A percentile compares a stretch with the other conserved stretches of the same genome.
These are phyloP conservation scores for Porphyrellus cyaneotinctus DNA, from an alignment of 768 basidiomycete species.

Conservation along the genomic window DNA sequence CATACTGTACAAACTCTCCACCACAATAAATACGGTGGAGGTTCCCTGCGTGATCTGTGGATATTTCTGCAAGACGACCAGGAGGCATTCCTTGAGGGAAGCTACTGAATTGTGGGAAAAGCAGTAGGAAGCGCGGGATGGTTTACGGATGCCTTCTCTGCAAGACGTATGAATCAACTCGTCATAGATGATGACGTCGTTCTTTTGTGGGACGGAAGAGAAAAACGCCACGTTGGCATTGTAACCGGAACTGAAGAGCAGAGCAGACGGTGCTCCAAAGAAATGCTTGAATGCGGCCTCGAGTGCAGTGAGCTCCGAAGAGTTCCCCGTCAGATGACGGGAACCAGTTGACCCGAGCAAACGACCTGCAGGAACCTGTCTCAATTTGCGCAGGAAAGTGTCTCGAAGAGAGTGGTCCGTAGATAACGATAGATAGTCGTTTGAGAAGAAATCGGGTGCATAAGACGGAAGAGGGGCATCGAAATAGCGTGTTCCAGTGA, in stretches of 20 bases:
- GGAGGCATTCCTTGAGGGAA: slow-evolving; percentile 30
- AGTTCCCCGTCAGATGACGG: slow-evolving; percentile 42
- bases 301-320: slow-evolving; percentile 10
- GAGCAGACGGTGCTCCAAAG: slow-evolving; percentile 35
- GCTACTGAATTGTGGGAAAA: slow-evolving; percentile 47
- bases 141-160: slow-evolving; percentile 47
- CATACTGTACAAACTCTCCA: slow-evolving; percentile 60
- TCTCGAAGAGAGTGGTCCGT: slow-evolving; percentile 31
- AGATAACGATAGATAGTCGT: slow-evolving; percentile 50
- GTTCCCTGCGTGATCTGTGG: slow-evolving; percentile 23
- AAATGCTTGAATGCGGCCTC: slow-evolving; percentile 11
- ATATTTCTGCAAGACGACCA: slow-evolving; percentile 20
- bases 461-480: slow-evolving; percentile 17
- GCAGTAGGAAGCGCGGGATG: slow-evolving; percentile 24
- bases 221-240: slow-evolving; percentile 52
- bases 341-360: slow-evolving; percentile 50
- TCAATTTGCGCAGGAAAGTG: slow-evolving; percentile 29
- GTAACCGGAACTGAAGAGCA: slow-evolving; percentile 54
- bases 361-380: slow-evolving; percentile 12
- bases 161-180: slow-evolving; percentile 50
- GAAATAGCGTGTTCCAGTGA: slow-evolving; percentile 5
- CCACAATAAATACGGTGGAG: slow-evolving; percentile 41
- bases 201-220: slow-evolving; percentile 38
- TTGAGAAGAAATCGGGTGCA: slow-evolving; percentile 41
- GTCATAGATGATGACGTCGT: slow-evolving; percentile 51